Evolutionary conservation across 164 flowering plant genomes (phyloP).

Genomic region (Cinnamomum chago): DNA sequence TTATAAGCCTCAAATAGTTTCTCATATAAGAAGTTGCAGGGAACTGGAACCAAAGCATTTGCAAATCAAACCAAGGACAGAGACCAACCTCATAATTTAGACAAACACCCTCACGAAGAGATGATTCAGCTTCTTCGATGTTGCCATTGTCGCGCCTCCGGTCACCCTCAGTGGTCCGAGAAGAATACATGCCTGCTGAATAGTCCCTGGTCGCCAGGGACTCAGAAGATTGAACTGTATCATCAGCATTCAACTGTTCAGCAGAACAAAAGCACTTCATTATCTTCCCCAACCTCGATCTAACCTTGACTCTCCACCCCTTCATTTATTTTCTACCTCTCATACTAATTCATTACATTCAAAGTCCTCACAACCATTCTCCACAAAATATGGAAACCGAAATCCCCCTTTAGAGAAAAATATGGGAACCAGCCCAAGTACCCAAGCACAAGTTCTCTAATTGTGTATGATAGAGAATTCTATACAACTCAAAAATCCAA

Average conservation of each 20-base stretch:
- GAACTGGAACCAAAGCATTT: background rate
- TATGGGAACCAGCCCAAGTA: background rate
- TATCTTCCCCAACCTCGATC: conserved; percentile 40
- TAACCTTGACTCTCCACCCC: conserved; percentile 17
- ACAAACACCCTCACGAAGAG: conserved; percentile 75
- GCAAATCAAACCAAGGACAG: background rate
- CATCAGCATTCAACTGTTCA: conserved; percentile 51
- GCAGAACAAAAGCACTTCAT: conserved; percentile 74
- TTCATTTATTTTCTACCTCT: conserved; percentile 26
- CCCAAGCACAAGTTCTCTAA: conserved; percentile 11
- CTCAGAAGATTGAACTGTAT: conserved; percentile 57
- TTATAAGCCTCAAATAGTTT: background rate
- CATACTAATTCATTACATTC: conserved; percentile 25
- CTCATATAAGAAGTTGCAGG: background rate
- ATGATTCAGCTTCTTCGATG: conserved; percentile 92
- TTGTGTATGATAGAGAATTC: conserved; percentile 4
- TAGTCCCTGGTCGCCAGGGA: conserved; percentile 79
- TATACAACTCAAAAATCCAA: background rate
- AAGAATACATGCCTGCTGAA: conserved; percentile 70
- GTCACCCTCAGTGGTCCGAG: conserved; percentile 58
- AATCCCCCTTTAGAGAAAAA: background rate
- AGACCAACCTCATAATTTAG: conserved; percentile 79
- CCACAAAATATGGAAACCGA: conserved; percentile 13
- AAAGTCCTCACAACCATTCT: conserved; percentile 14
- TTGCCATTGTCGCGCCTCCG: conserved; percentile 55